A percentile compares a stretch with the other conserved stretches of the same genome.
phyloP scores from a whole-genome alignment of 2,329 filamentous ascomycete species.

The Fusarium annulatum region DNA sequence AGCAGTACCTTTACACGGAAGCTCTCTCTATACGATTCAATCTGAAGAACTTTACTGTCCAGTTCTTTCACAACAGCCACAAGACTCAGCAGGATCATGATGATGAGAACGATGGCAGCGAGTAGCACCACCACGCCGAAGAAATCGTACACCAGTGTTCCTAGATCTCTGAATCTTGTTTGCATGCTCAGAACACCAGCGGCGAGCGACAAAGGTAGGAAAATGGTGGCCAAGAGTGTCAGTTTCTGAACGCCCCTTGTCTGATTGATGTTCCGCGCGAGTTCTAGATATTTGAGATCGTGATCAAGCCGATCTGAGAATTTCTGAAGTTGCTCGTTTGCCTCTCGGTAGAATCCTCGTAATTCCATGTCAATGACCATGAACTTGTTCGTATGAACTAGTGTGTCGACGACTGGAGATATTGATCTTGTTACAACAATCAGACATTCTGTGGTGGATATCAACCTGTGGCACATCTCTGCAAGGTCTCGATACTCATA shows the following conservation, averaged over 20 bases:
- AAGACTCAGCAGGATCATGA: accelerated
- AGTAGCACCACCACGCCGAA: neutral
- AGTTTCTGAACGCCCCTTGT: accelerated
- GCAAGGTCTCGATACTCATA: too few relatives aligned
- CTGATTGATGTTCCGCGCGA: accelerated
- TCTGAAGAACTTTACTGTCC: neutral
- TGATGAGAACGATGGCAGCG: neutral
- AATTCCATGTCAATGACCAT: too few relatives aligned
- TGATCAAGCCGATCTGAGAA: accelerated
- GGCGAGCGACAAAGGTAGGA: accelerated
- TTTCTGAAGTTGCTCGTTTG: too few relatives aligned
- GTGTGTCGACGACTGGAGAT: too few relatives aligned
- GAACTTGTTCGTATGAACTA: too few relatives aligned
- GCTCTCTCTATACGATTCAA: neutral
- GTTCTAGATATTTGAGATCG: neutral
- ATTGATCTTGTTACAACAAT: too few relatives aligned
- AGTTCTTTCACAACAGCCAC: accelerated
- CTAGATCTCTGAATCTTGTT: neutral
- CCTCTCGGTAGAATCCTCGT: too few relatives aligned
- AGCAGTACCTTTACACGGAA: too few relatives aligned
- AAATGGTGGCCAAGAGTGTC: accelerated
- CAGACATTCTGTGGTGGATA: too few relatives aligned
- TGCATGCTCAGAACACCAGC: neutral
- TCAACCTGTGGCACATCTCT: too few relatives aligned
- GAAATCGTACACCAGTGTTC: neutral